phyloP scores from a whole-genome alignment of 768 basidiomycete species.

The Sporobolomyces roseus region DNA sequence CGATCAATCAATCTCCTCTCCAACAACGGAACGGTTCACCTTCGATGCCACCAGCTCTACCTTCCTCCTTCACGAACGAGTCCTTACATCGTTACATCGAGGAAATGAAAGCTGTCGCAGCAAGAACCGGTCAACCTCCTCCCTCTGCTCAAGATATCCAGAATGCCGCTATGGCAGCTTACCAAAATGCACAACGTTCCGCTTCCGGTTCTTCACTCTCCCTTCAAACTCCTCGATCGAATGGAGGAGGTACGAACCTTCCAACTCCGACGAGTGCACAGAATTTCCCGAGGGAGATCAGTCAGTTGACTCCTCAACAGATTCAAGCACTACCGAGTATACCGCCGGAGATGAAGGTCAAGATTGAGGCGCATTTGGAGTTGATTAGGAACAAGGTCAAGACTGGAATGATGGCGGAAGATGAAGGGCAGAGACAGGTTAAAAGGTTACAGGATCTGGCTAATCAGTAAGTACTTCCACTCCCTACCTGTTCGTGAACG shows the following conservation, averaged over 20 bases:
- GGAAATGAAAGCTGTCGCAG: conserved; percentile 21
- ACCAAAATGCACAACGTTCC: conserved; percentile 3
- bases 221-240: background rate
- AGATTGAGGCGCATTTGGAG: conserved; percentile 28
- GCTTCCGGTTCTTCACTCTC: background rate
- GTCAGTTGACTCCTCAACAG: conserved; percentile 22
- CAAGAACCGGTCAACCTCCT: conserved; percentile 16
- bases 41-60: conserved; percentile 3
- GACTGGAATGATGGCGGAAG: conserved; percentile 10
- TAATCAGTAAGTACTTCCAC: conserved; percentile 13
- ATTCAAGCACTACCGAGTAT: conserved; percentile 23
- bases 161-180: conserved; percentile 16
- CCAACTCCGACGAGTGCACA: background rate
- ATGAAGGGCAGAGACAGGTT: conserved; percentile 25
- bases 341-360: conserved; percentile 28
- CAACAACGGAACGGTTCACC: conserved; percentile 1
- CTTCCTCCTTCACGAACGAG: conserved; percentile 19
- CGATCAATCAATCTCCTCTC: conserved; percentile 7
- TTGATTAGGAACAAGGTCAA: conserved; percentile 14
- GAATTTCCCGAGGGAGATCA: background rate
- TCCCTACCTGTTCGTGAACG: background rate
- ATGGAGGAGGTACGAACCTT: background rate
- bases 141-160: conserved; percentile 29
- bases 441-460: conserved; percentile 29
- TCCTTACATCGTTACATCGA: conserved; percentile 23